Conservation (phyloP, 345 rosid genomes). For the Linum tenue region DNA sequence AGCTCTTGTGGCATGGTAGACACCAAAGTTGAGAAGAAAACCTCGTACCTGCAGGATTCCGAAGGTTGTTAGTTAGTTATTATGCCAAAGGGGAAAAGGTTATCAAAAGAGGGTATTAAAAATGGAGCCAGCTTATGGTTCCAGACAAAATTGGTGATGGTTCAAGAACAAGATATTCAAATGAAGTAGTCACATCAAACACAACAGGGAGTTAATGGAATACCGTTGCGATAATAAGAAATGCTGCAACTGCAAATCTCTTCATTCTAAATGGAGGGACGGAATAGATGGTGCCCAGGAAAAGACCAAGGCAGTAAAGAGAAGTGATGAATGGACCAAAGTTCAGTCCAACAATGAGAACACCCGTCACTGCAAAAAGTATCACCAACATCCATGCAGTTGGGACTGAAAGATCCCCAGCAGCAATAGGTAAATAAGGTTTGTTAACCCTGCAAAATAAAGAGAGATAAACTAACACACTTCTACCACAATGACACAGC, state of each 20-base stretch:
- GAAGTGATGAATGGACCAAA: conserved; percentile 78
- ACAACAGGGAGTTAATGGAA: neutral
- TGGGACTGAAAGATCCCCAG: conserved; percentile 91
- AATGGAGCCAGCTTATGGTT: no score
- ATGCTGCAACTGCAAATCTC: conserved; percentile 81
- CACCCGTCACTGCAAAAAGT: conserved; percentile 66
- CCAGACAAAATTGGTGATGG: no score
- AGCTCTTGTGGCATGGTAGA: conserved; percentile 82
- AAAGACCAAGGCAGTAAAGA: conserved; percentile 75
- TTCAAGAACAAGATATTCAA: no score
- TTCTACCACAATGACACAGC: no score
- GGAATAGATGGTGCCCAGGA: conserved; percentile 90
- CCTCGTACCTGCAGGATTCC: conserved; percentile 64
- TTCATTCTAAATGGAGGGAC: conserved; percentile 96
- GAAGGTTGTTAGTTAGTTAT: neutral
- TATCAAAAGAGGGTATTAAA: no score
- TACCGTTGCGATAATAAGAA: conserved; percentile 90
- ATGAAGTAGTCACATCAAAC: no score
- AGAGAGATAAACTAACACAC: neutral
- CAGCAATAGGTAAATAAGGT: conserved; percentile 95
- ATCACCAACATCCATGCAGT: conserved; percentile 86
- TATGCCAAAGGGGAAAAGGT: neutral
- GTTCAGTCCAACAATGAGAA: conserved; percentile 57
- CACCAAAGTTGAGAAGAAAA: conserved; percentile 92
- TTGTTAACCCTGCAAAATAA: conserved; percentile 79